Conservation (phyloP, 306 rosid species). For the Medicago ruthenica region DNA sequence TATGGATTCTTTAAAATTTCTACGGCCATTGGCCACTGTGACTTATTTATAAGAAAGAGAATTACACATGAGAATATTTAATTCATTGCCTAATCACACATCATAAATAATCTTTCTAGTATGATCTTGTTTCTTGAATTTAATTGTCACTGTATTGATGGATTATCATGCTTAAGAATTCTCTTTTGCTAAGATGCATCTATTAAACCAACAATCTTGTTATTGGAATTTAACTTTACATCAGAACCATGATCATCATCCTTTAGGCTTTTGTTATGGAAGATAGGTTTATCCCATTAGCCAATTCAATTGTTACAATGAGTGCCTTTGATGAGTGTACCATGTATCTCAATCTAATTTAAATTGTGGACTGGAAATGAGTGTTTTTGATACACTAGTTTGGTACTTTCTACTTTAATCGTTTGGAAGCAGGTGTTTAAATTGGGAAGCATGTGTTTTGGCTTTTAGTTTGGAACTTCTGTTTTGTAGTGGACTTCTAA, state of each 20-base stretch:
- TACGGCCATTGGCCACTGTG: neutral
- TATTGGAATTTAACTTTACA: slow-evolving; percentile 8
- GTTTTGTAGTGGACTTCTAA: too few relatives aligned
- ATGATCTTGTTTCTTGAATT: neutral
- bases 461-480: too few relatives aligned
- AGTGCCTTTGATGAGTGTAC: too few relatives aligned
- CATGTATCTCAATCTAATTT: too few relatives aligned
- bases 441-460: too few relatives aligned
- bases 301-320: too few relatives aligned
- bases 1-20: neutral
- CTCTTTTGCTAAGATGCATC: slow-evolving; percentile 2
- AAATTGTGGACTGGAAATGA: too few relatives aligned
- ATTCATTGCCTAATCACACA: slow-evolving; percentile 6
- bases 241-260: neutral
- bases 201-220: slow-evolving; percentile 11
- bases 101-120: neutral
- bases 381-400: too few relatives aligned
- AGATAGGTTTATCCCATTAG: too few relatives aligned
- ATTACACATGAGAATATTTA: slow-evolving; percentile 27
- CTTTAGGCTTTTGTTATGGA: neutral
- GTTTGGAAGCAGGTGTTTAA: too few relatives aligned
- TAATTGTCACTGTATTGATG: neutral
- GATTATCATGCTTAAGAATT: neutral
- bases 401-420: too few relatives aligned
- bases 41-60: slow-evolving; percentile 5